Percentiles rank a stretch among this genome's conserved stretches.
phyloP scores from a whole-genome alignment of 176 grass and related monocot species.

The Eleusine coracana region DNA sequence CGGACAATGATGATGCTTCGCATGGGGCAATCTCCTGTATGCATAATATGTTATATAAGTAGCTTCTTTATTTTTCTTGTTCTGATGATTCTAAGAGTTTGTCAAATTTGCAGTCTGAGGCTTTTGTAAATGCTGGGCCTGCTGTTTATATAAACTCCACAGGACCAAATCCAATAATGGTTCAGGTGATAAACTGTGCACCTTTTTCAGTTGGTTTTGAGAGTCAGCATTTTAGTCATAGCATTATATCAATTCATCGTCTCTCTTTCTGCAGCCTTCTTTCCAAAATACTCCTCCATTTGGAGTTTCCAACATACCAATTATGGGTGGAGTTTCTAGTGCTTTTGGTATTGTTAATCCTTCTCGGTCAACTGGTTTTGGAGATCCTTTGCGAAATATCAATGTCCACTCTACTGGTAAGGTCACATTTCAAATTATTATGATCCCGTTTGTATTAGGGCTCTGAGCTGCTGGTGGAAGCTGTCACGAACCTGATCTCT shows the following conservation, averaged over 20 bases:
- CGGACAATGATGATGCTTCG: slow-evolving; percentile 90
- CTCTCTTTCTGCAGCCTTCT: slow-evolving; percentile 64
- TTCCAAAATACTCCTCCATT: slow-evolving; percentile 64
- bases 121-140: slow-evolving; percentile 87
- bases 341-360: slow-evolving; percentile 61
- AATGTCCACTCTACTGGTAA: slow-evolving; percentile 51
- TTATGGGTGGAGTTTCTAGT: slow-evolving; percentile 63
- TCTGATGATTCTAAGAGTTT: slow-evolving; percentile 13
- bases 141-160: slow-evolving; percentile 84
- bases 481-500: not conserved
- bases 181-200: slow-evolving; percentile 69
- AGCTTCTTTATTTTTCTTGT: not conserved
- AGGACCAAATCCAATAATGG: slow-evolving; percentile 98
- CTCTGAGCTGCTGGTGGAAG: not conserved
- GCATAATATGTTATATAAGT: slow-evolving; percentile 26
- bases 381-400: slow-evolving; percentile 22
- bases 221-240: slow-evolving; percentile 16
- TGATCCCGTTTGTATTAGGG: not conserved
- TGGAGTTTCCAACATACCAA: slow-evolving; percentile 57
- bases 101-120: slow-evolving; percentile 59
- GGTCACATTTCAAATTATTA: slow-evolving; percentile 19
- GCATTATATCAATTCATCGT: slow-evolving; percentile 22
- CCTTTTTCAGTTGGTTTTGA: slow-evolving; percentile 20
- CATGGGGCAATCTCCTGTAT: slow-evolving; percentile 81
- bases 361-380: slow-evolving; percentile 49